Base-by-base conservation (phyloP, 202 grass and related monocot species). In the Sporobolus alterniflorus region DNA sequence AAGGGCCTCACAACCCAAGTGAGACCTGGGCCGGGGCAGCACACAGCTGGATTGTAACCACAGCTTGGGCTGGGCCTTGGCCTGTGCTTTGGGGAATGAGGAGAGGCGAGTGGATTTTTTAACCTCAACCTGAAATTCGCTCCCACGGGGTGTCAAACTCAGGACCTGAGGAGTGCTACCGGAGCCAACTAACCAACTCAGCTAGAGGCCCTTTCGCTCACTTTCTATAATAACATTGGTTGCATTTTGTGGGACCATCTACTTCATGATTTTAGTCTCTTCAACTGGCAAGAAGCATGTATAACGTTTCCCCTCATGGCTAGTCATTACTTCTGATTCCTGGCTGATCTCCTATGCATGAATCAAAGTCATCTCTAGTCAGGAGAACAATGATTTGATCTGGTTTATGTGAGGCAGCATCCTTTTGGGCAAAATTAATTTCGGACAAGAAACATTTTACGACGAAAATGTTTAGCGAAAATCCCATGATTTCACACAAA, bases 211-310 rank as follows among this genome's bases (percentile, higher is more conserved):
- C n/a, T n/a, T 96, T 48, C 69, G 34, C 29, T 96, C 93, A 75
- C 89, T 98, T 85, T 96, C 96, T 84, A 96, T 47, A 21, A 98
- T 88, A 75, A 84, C 28, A 81, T 82, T 98, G 69, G 91, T 94
- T 59, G 89, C 92, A 80, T 98, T 98, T 81, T 96, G 93, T 82
- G 64, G 90, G 64, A 88, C 30, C 73, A 91, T 67, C 10, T 89
- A 83, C 73, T 90, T 98, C 71, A 95, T 87, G 60, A 82, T 85
- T 84, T 90, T 98, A 5, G 82, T 83, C 79, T 98, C 96, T 83
- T 96, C 89, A 10, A 89, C 69, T 57, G 96, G 96, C 75, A 98
- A 75, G 75, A 90, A 98, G 83, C 96, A 96, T 2, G 52, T 82
- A 77, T 91, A 96, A 60, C 73, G 90, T 87, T 76, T 77, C 25